Conservation (phyloP, 2,329 filamentous ascomycete species). For the Venturia effusa region DNA sequence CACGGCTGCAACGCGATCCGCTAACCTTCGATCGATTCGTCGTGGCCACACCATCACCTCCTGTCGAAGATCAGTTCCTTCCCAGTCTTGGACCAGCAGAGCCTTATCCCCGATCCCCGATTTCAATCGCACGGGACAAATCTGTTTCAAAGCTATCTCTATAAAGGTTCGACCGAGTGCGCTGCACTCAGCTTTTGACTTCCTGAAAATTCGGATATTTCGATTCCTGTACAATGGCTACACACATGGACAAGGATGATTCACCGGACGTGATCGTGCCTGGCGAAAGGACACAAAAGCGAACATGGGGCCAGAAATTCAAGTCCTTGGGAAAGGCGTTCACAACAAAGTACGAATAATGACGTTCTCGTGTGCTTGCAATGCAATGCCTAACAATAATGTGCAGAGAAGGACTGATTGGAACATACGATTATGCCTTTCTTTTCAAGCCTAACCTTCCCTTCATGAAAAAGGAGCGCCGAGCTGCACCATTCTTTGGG, state of each 20-base stretch:
- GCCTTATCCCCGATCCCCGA: background rate
- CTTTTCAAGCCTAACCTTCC: constrained; percentile 75
- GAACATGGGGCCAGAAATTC: constrained; percentile 30
- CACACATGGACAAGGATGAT: constrained; percentile 25
- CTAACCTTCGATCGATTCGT: background rate
- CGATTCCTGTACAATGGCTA: background rate
- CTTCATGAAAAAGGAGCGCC: constrained; percentile 56
- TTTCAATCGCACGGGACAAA: background rate
- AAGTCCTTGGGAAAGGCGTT: constrained; percentile 33
- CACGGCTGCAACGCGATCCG: background rate
- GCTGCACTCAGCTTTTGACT: background rate
- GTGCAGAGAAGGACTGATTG: constrained; percentile 43
- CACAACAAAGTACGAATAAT: constrained; percentile 34
- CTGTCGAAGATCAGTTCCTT: background rate
- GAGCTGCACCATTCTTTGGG: constrained; percentile 71
- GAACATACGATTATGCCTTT: constrained; percentile 81
- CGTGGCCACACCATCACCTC: background rate
- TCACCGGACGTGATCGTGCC: constrained; percentile 36
- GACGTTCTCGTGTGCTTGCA: background rate
- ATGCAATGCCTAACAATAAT: background rate
- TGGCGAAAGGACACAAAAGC: constrained; percentile 26
- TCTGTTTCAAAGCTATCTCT: background rate
- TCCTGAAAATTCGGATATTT: background rate
- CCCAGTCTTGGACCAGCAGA: background rate
- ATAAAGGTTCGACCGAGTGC: background rate